These are phyloP conservation scores for Fusarium sororula DNA, from an alignment of 2,329 filamentous ascomycete genomes.

Conservation along the genomic window DNA sequence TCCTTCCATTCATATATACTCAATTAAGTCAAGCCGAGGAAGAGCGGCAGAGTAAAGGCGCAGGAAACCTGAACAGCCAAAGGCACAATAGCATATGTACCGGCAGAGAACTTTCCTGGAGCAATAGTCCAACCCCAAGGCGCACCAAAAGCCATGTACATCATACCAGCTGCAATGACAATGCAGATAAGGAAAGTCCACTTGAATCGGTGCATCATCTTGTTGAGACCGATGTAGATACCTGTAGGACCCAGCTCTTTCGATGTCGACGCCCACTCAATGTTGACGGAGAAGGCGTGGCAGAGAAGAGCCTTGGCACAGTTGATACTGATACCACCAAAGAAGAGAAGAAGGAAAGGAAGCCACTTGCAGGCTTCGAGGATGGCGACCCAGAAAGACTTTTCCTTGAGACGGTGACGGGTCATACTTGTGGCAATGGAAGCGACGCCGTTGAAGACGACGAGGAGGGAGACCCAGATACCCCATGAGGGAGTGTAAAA, in stretches of 20 bases:
- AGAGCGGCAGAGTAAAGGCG: constrained; percentile 36
- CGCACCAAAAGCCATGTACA: constrained; percentile 40
- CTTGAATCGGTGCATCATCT: constrained; percentile 58
- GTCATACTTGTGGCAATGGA: constrained; percentile 40
- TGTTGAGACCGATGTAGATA: constrained; percentile 48
- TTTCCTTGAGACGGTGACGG: constrained; percentile 41
- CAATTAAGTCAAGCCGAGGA: constrained; percentile 39
- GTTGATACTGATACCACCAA: constrained; percentile 44
- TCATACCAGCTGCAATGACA: constrained; percentile 36
- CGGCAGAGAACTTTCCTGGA: constrained; percentile 37
- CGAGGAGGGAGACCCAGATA: constrained; percentile 61
- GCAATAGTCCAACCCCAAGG: constrained; percentile 41
- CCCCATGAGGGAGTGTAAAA: constrained; percentile 74
- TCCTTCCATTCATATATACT: background rate
- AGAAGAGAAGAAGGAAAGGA: constrained; percentile 43
- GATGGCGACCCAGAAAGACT: constrained; percentile 40
- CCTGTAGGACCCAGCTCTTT: constrained; percentile 43
- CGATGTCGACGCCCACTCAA: constrained; percentile 43
- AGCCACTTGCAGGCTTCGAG: constrained; percentile 41
- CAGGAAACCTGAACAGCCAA: constrained; percentile 40
- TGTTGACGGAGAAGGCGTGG: constrained; percentile 42
- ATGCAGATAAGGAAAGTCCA: constrained; percentile 45
- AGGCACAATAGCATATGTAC: constrained; percentile 40
- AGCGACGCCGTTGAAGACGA: constrained; percentile 39
- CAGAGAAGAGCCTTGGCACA: constrained; percentile 42